Conservation (phyloP, 305 asterid species). For the Salvia sclarea region DNA sequence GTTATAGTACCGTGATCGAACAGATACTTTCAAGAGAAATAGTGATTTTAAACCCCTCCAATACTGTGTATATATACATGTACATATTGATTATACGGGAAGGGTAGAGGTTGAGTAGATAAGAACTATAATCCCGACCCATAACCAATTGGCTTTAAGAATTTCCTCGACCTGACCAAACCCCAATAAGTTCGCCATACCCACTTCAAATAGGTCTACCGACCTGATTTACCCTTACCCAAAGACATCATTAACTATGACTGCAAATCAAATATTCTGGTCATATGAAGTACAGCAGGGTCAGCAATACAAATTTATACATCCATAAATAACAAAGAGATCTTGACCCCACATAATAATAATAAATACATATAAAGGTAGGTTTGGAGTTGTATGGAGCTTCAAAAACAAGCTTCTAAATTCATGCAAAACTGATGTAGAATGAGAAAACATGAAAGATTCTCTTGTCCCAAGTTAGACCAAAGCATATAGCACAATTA, state of each 20-base stretch:
- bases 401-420: not conserved
- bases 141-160: not conserved
- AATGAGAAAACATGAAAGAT: slow-evolving; percentile 9
- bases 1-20: not conserved
- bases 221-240: too few species aligned
- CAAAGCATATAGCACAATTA: slow-evolving; percentile 9
- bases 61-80: too few species aligned
- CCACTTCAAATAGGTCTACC: too few species aligned
- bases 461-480: slow-evolving; percentile 20
- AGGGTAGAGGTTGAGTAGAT: too few species aligned
- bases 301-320: not conserved
- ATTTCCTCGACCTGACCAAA: not conserved
- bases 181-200: not conserved
- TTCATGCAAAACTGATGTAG: not conserved
- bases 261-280: not conserved
- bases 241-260: not conserved
- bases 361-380: not conserved
- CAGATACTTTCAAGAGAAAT: not conserved
- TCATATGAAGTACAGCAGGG: not conserved
- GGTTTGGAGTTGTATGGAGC: not conserved
- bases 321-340: slow-evolving; percentile 5
- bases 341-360: not conserved
- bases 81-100: not conserved
- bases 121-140: not conserved
- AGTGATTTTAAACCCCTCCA: not conserved